Evolutionary conservation across 768 basidiomycete species (phyloP).

Genomic region (Amanita phalloides): DNA sequence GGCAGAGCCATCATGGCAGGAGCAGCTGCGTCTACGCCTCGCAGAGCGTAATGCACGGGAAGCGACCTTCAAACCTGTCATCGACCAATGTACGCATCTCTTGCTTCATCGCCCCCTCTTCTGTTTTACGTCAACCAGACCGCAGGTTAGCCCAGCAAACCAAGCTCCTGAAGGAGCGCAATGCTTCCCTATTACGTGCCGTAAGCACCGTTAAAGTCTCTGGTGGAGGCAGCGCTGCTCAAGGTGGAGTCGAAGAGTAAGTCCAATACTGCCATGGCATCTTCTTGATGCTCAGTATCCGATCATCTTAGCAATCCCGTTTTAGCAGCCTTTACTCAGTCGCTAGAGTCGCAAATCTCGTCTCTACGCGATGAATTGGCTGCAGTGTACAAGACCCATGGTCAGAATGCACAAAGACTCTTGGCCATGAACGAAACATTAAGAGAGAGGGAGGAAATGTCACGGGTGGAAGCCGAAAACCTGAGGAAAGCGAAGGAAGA

Average conservation of each 20-base stretch:
- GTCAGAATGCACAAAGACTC: constrained; percentile 89
- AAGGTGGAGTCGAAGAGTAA: constrained; percentile 66
- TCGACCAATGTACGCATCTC: constrained; percentile 75
- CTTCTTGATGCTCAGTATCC: neutral
- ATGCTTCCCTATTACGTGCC: constrained; percentile 78
- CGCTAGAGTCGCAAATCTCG: constrained; percentile 90
- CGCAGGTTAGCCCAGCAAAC: constrained; percentile 88
- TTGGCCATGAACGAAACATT: constrained; percentile 92
- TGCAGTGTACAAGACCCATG: constrained; percentile 91
- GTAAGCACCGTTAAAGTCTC: constrained; percentile 60
- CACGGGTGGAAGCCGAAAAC: constrained; percentile 72
- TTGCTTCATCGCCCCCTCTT: constrained; percentile 8
- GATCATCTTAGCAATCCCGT: constrained; percentile 58
- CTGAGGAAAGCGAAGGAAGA: constrained; percentile 73
- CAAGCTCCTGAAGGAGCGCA: constrained; percentile 84
- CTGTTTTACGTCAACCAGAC: constrained; percentile 36
- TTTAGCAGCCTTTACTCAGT: constrained; percentile 78
- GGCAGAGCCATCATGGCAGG: constrained; percentile 82
- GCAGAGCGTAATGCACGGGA: constrained; percentile 78
- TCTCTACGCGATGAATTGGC: constrained; percentile 87
- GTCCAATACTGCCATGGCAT: constrained; percentile 1
- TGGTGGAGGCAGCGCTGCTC: constrained; percentile 44
- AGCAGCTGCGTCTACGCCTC: constrained; percentile 67
- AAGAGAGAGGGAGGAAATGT: constrained; percentile 84
- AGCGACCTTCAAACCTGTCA: constrained; percentile 71